phyloP scores from a whole-genome alignment of 2,329 filamentous ascomycete species.

The Stemphylium beticola region DNA sequence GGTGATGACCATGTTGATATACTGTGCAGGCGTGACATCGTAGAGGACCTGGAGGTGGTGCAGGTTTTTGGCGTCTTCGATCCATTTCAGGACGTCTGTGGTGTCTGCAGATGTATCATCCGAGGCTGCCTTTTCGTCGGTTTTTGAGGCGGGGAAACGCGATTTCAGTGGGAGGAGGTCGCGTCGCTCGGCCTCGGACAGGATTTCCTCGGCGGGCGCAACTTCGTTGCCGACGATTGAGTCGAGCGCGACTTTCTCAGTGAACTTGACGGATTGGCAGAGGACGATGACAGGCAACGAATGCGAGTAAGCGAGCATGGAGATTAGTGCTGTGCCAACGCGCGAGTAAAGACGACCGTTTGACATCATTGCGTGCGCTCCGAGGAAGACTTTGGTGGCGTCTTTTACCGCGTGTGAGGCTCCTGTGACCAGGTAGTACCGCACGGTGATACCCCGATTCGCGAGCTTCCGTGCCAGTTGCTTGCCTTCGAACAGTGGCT shows the following conservation, averaged over 20 bases:
- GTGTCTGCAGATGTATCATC: slow-evolving; percentile 30
- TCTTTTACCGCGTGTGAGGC: slow-evolving; percentile 75
- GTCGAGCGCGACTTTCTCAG: slow-evolving; percentile 86
- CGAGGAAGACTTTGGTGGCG: slow-evolving; percentile 77
- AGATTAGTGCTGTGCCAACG: slow-evolving; percentile 84
- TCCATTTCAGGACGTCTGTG: slow-evolving; percentile 46
- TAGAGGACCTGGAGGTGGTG: slow-evolving; percentile 80
- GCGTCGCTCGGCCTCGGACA: slow-evolving; percentile 45
- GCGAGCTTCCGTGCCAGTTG: slow-evolving; percentile 74
- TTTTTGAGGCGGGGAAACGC: slow-evolving; percentile 29
- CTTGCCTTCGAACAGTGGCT: slow-evolving; percentile 72
- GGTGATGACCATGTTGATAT: slow-evolving; percentile 86
- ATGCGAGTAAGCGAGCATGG: slow-evolving; percentile 77
- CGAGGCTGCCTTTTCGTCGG: slow-evolving; percentile 30
- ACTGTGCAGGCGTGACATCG: slow-evolving; percentile 87
- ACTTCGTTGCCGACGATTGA: slow-evolving; percentile 95
- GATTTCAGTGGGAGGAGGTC: slow-evolving; percentile 41
- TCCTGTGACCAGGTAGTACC: slow-evolving; percentile 81
- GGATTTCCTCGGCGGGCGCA: slow-evolving; percentile 72
- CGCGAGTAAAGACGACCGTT: slow-evolving; percentile 91
- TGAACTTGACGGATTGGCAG: slow-evolving; percentile 95
- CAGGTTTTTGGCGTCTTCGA: slow-evolving; percentile 50
- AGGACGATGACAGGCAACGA: slow-evolving; percentile 85
- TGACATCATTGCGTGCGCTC: slow-evolving; percentile 90
- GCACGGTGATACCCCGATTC: slow-evolving; percentile 73